Evolutionary conservation across 345 rosid species (phyloP).

Genomic region (Populus nigra): DNA sequence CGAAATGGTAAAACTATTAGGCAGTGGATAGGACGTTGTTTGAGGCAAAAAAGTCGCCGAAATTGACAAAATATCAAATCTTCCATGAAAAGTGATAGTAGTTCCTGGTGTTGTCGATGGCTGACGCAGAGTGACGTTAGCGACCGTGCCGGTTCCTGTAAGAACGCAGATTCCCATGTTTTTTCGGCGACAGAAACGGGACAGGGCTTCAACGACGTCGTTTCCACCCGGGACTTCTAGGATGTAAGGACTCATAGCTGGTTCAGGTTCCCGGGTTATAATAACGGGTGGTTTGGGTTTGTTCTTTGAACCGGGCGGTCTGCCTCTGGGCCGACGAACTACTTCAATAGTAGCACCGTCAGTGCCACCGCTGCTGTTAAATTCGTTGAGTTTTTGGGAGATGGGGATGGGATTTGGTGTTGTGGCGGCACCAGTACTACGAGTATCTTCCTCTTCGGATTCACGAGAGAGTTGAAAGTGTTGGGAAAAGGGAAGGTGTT

Average conservation of each 20-base stretch:
- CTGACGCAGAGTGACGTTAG: conserved; percentile 83
- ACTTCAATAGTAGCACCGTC: conserved; percentile 74
- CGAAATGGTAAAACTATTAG: conserved; percentile 59
- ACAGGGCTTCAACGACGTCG: conserved; percentile 65
- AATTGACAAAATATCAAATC: conserved; percentile 79
- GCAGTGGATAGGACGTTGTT: conserved; percentile 39
- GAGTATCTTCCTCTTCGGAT: conserved; percentile 30
- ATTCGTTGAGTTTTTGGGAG: not conserved
- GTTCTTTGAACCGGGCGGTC: conserved; percentile 91
- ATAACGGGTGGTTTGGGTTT: conserved; percentile 70
- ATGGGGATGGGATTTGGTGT: not conserved
- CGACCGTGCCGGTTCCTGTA: conserved; percentile 79
- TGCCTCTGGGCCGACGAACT: conserved; percentile 75
- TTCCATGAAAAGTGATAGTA: conserved; percentile 81
- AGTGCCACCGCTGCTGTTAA: conserved; percentile 18
- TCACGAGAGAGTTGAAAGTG: conserved; percentile 49
- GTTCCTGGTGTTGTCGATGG: conserved; percentile 71
- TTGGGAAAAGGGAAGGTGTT: conserved; percentile 41
- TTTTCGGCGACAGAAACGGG: conserved; percentile 66
- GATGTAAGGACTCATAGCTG: conserved; percentile 81
- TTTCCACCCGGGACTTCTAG: conserved; percentile 72
- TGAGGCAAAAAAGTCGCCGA: conserved; percentile 76
- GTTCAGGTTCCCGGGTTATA: conserved; percentile 62
- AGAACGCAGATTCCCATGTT: conserved; percentile 62
- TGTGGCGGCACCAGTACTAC: conserved; percentile 11